phyloP scores from a whole-genome alignment of 2,329 filamentous ascomycete genomes.

The Colletotrichum sp. region DNA sequence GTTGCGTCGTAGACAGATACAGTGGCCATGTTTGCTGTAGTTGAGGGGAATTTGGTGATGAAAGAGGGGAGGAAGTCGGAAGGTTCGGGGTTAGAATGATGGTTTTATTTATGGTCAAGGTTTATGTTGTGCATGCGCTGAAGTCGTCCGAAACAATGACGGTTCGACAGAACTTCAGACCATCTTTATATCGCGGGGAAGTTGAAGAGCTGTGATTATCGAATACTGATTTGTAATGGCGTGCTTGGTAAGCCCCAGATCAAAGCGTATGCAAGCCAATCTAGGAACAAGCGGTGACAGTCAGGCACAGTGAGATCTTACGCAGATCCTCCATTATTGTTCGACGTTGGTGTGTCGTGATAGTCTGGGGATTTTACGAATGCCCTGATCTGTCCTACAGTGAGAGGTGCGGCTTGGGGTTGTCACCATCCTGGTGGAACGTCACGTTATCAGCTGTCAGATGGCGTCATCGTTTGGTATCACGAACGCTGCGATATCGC shows the following conservation, averaged over 20 bases:
- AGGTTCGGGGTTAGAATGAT: background rate
- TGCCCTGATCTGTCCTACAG: background rate
- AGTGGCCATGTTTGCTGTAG: slow-evolving; percentile 28
- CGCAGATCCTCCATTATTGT: background rate
- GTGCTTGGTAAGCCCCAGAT: slow-evolving; percentile 8
- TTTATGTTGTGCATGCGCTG: background rate
- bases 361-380: background rate
- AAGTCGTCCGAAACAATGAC: background rate
- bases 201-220: background rate
- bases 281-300: slow-evolving; percentile 1
- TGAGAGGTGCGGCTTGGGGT: background rate
- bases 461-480: slow-evolving; percentile 5
- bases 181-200: background rate
- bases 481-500: background rate
- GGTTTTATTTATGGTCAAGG: background rate
- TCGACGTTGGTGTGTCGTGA: background rate
- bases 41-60: background rate
- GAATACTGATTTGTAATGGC: slow-evolving; percentile 7
- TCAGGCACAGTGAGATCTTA: background rate
- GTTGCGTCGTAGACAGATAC: slow-evolving; percentile 33
- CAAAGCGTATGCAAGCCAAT: background rate
- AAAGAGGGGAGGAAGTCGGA: background rate
- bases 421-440: slow-evolving; percentile 2
- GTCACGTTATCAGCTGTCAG: slow-evolving; percentile 4
- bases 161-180: background rate